Evolutionary conservation across 192 early-diverging fungal genomes (phyloP).

Genomic region (Backusella macrospora): DNA sequence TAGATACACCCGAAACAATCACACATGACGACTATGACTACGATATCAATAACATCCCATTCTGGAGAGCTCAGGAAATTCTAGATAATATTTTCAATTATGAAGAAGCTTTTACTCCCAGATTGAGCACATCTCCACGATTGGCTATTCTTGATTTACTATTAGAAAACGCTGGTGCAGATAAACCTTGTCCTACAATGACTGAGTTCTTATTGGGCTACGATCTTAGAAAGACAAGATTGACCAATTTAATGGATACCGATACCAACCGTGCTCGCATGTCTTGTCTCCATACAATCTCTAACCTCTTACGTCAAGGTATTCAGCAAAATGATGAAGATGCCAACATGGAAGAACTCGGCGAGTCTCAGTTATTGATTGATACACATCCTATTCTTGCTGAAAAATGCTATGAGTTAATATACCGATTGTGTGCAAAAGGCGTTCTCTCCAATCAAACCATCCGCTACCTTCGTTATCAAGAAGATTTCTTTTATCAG

Average conservation of each 20-base stretch:
- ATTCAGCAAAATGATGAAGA: slow-evolving; percentile 15
- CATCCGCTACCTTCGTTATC: slow-evolving; percentile 81
- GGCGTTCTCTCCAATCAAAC: slow-evolving; percentile 70
- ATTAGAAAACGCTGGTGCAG: slow-evolving; percentile 67
- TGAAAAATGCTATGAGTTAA: slow-evolving; percentile 85
- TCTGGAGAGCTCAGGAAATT: slow-evolving; percentile 34
- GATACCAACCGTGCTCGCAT: slow-evolving; percentile 37
- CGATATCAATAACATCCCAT: slow-evolving; percentile 42
- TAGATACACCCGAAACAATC: slow-evolving; percentile 51
- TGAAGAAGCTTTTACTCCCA: slow-evolving; percentile 21
- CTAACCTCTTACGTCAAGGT: slow-evolving; percentile 65
- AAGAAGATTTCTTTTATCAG: slow-evolving; percentile 76
- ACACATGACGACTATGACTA: slow-evolving; percentile 32
- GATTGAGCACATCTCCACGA: slow-evolving; percentile 55
- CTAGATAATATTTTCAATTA: slow-evolving; percentile 22
- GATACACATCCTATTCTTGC: slow-evolving; percentile 76
- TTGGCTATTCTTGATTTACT: slow-evolving; percentile 86
- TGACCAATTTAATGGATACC: slow-evolving; percentile 43
- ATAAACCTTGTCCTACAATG: slow-evolving; percentile 67
- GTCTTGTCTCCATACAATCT: slow-evolving; percentile 63
- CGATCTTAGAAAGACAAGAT: slow-evolving; percentile 46
- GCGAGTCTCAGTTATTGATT: slow-evolving; percentile 41
- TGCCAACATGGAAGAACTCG: slow-evolving; percentile 17
- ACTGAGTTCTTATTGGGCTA: slow-evolving; percentile 92
- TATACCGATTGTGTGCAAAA: slow-evolving; percentile 81